Evolutionary conservation across 139 green algal genomes (phyloP), one percentile per base, ranked within the genome.

Genomic region (Chlamydomonas incerta): DNA sequence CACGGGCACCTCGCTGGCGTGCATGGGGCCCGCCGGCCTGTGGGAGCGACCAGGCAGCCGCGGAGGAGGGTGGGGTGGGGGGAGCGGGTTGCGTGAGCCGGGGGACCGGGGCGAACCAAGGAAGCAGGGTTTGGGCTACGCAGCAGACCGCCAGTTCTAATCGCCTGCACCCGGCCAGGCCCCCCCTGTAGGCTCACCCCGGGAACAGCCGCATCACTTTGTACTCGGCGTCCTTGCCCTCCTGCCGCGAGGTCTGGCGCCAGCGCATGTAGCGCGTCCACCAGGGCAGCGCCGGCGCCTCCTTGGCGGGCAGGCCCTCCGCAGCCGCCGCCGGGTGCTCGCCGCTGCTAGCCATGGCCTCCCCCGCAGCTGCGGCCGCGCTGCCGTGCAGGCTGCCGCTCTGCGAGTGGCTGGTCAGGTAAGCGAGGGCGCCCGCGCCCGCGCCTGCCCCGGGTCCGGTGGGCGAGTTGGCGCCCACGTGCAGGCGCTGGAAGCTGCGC

Each of bases 161-260:
- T 26, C 70, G n/a, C 15, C 70, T 67, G 34, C 47, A n/a, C n/a
- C n/a, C n/a, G n/a, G n/a, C n/a, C n/a, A n/a, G n/a, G n/a, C n/a
- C n/a, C n/a, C n/a, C n/a, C n/a, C n/a, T n/a, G n/a, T n/a, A n/a
- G n/a, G 60, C 75, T 47, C 62, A 62, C 70, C 67, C 68, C 55
- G 82, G 73, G 57, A 80, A 67, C 24, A 88, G 60, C 10, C 72
- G 24, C 65, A 96, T 83, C 26, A 96, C 82, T 8, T 81, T 72
- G 2, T 74, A 18, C 75, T 96, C 92, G 52, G 90, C 86, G 1
- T 52, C 52, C 21, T 81, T 66, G 0, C 67, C 94, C 72, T 96
- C 93, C 1, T 83, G 31, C 21, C 68, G 85, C 3, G 72, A 90
- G 6, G 90, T 95, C 21, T 88, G 93, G 18, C 85, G 88, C 93